A percentile compares a stretch with the other conserved stretches of the same genome.
These are phyloP conservation scores for Gigaspora rosea DNA, from an alignment of 192 early-diverging fungal genomes.

Conservation along the genomic window DNA sequence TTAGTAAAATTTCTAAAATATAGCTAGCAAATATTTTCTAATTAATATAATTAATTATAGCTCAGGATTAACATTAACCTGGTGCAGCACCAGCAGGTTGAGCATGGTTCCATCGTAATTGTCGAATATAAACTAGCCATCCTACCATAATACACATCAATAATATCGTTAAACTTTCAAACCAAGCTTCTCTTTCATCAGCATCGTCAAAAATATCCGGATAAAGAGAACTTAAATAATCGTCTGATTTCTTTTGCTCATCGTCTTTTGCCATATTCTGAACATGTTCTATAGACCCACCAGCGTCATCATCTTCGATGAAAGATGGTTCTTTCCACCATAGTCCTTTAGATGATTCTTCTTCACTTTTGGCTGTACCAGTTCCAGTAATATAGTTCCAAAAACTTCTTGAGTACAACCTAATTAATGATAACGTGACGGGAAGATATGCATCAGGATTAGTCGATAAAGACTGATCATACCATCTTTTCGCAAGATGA, in stretches of 20 bases:
- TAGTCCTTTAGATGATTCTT: conserved; percentile 3
- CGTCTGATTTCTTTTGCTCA: conserved; percentile 11
- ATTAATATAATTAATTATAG: too few species aligned
- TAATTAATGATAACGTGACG: conserved; percentile 70
- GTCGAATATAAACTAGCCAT: conserved; percentile 61
- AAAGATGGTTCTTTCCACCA: not conserved
- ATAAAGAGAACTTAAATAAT: too few species aligned
- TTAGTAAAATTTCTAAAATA: too few species aligned
- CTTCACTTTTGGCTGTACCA: conserved; percentile 36
- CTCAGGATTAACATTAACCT: too few species aligned
- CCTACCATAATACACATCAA: conserved; percentile 54
- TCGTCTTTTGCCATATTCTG: not conserved
- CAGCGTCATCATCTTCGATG: not conserved
- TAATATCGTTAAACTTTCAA: conserved; percentile 58
- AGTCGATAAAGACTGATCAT: conserved; percentile 77
- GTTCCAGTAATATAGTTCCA: conserved; percentile 66
- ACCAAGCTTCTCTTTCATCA: conserved; percentile 43
- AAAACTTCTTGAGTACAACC: conserved; percentile 65
- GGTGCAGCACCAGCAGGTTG: too few species aligned
- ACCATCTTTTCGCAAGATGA: conserved; percentile 90
- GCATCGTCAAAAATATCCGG: conserved; percentile 37
- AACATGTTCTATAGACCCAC: not conserved
- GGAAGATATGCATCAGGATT: conserved; percentile 84
- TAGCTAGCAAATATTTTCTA: too few species aligned
- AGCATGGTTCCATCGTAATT: conserved; percentile 47